phyloP scores from a whole-genome alignment of 192 early-diverging fungal species.

The Linnemannia elongata region DNA sequence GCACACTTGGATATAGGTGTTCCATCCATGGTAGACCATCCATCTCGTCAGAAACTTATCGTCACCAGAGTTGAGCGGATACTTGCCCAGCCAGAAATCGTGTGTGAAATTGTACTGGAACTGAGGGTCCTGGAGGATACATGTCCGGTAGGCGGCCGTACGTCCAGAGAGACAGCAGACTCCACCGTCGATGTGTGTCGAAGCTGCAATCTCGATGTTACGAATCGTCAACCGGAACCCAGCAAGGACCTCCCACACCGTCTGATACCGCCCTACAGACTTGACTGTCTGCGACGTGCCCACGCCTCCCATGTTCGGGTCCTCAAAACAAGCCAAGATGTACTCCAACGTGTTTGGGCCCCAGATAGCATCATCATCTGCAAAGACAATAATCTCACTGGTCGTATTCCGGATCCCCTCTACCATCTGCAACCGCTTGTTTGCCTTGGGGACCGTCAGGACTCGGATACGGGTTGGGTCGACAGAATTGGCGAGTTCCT shows the following conservation, averaged over 20 bases:
- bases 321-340: slow-evolving; percentile 80
- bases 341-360: slow-evolving; percentile 69
- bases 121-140: slow-evolving; percentile 76
- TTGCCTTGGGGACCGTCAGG: slow-evolving; percentile 69
- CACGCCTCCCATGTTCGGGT: slow-evolving; percentile 78
- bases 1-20: slow-evolving; percentile 76
- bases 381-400: slow-evolving; percentile 76
- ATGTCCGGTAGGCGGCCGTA: slow-evolving; percentile 78
- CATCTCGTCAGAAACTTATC: slow-evolving; percentile 84
- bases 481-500: slow-evolving; percentile 69
- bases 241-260: slow-evolving; percentile 80
- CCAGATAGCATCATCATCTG: slow-evolving; percentile 82
- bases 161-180: slow-evolving; percentile 81
- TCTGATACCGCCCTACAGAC: slow-evolving; percentile 70
- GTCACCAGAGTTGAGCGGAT: slow-evolving; percentile 80
- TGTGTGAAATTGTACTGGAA: slow-evolving; percentile 81
- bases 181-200: slow-evolving; percentile 83
- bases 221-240: slow-evolving; percentile 78
- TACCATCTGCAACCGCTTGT: slow-evolving; percentile 81
- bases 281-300: slow-evolving; percentile 77
- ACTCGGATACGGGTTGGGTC: slow-evolving; percentile 69
- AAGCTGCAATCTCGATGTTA: slow-evolving; percentile 80
- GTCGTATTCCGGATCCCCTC: slow-evolving; percentile 73
- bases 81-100: slow-evolving; percentile 79
- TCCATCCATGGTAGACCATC: slow-evolving; percentile 80